These are phyloP conservation scores for Plasmodium vinckei DNA, from an alignment of 169 alveolate species.

Conservation along the genomic window DNA sequence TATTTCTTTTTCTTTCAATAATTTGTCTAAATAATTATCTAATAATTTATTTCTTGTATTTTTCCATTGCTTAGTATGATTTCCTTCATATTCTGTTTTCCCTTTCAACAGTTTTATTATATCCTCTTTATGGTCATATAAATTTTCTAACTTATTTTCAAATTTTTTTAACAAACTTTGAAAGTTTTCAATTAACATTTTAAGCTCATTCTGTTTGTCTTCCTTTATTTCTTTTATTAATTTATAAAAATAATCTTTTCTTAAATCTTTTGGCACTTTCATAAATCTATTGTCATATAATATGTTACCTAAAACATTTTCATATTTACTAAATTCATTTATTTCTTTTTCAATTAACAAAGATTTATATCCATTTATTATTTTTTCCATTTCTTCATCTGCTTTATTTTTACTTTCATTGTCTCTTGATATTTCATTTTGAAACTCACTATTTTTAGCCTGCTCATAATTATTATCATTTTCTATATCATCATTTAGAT, in stretches of 20 bases:
- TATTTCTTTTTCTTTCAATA: constrained; percentile 19
- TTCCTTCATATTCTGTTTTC: constrained; percentile 39
- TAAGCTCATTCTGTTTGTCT: constrained; percentile 28
- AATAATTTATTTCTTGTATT: constrained; percentile 36
- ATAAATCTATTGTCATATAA: constrained; percentile 36
- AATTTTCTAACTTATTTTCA: constrained; percentile 1
- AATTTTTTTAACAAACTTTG: constrained; percentile 9
- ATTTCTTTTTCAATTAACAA: constrained; percentile 41
- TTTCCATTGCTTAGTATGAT: constrained; percentile 19
- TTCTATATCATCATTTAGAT: background rate
- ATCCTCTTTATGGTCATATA: constrained; percentile 32
- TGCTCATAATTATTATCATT: background rate
- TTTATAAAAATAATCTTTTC: constrained; percentile 59
- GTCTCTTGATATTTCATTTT: background rate
- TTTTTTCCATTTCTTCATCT: constrained; percentile 16
- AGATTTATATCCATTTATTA: constrained; percentile 24
- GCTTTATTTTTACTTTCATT: background rate
- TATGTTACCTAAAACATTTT: constrained; percentile 29
- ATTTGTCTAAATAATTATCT: constrained; percentile 33
- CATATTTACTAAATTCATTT: constrained; percentile 42
- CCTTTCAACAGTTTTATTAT: constrained; percentile 21
- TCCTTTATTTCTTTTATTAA: constrained; percentile 40
- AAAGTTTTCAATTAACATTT: constrained; percentile 40
- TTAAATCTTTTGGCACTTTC: constrained; percentile 49
- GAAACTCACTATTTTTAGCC: background rate